These are phyloP conservation scores for Candida sojae DNA, from an alignment of 1,139 yeast genomes.

Conservation along the genomic window DNA sequence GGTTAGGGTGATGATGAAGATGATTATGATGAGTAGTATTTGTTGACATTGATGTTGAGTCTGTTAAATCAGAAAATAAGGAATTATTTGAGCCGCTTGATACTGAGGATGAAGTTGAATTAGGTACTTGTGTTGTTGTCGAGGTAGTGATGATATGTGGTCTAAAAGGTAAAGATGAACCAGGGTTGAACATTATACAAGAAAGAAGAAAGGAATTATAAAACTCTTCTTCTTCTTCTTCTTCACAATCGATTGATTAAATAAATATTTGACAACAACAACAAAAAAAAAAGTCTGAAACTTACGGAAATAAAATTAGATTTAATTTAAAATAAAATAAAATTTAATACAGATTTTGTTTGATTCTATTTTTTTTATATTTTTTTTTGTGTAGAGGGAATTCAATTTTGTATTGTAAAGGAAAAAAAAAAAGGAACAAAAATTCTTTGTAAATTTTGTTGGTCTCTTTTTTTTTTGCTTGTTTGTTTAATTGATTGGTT, in stretches of 20 bases:
- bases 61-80: slow-evolving; percentile 2
- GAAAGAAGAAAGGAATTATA: neutral
- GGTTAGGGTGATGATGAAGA: neutral
- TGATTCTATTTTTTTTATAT: too few relatives aligned
- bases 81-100: slow-evolving; percentile 2
- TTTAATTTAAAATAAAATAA: too few relatives aligned
- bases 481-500: too few relatives aligned
- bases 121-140: neutral
- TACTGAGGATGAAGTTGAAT: slow-evolving; percentile 4
- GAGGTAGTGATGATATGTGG: neutral
- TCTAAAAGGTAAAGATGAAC: neutral
- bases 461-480: too few relatives aligned
- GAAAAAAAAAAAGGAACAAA: too few relatives aligned
- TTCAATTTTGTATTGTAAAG: too few relatives aligned
- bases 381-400: too few relatives aligned
- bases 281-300: too few relatives aligned
- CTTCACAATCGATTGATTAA: neutral
- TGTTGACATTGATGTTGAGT: neutral
- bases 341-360: too few relatives aligned
- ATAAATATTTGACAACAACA: too few relatives aligned
- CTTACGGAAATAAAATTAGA: too few relatives aligned
- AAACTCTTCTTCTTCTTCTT: neutral
- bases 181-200: slow-evolving; percentile 1
- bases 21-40: neutral
- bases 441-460: too few relatives aligned